A percentile compares a stretch with the other conserved stretches of the same genome.
phyloP scores from a whole-genome alignment of 345 rosid species.

The Eucalyptus regnans region DNA sequence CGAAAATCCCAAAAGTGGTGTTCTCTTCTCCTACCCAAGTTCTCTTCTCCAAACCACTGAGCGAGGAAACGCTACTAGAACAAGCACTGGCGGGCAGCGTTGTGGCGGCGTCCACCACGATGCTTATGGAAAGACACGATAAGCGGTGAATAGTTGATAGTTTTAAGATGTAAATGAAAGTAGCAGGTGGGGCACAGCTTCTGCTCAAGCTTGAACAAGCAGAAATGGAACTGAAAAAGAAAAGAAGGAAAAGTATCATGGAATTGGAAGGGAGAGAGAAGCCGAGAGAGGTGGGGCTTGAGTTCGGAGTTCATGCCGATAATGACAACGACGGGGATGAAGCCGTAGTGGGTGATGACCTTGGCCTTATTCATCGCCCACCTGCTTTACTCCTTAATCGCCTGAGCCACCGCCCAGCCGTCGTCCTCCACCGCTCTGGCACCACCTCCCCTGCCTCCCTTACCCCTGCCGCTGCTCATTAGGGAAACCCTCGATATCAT shows the following conservation, averaged over 20 bases:
- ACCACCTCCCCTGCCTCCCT: constrained; percentile 32
- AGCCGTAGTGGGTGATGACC: constrained; percentile 79
- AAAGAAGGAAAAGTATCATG: background rate
- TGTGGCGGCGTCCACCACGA: background rate
- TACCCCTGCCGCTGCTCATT: constrained; percentile 23
- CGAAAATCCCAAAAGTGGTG: background rate
- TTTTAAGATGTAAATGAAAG: background rate
- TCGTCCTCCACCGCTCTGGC: constrained; percentile 32
- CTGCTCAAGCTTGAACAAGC: background rate
- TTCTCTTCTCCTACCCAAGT: background rate
- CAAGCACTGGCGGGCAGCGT: background rate
- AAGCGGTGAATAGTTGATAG: background rate
- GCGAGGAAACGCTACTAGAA: background rate
- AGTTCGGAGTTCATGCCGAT: constrained; percentile 94
- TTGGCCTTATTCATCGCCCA: constrained; percentile 88
- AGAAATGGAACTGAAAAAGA: background rate
- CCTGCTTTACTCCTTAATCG: constrained; percentile 83
- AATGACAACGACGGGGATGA: constrained; percentile 75
- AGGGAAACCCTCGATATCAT: constrained; percentile 2
- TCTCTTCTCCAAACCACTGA: background rate
- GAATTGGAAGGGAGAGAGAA: constrained; percentile 68
- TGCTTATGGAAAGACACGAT: background rate
- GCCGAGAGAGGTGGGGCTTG: constrained; percentile 79
- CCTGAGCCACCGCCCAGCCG: constrained; percentile 25
- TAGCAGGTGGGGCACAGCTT: background rate